These are phyloP conservation scores for Eucalyptus leucophloia DNA, from an alignment of 345 rosid genomes.

Conservation along the genomic window DNA sequence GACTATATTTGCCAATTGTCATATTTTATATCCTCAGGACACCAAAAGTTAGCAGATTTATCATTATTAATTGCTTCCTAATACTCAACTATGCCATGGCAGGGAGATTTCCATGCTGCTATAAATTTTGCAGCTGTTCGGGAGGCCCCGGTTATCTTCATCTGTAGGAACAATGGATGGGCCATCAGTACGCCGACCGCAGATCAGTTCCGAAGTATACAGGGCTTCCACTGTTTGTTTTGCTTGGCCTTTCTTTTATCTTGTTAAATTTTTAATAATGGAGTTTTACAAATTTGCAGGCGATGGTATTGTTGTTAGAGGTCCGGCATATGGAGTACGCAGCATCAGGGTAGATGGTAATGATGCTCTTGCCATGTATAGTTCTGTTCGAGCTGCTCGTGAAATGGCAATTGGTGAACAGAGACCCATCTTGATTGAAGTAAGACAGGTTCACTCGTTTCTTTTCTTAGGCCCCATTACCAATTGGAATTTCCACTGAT, in stretches of 20 bases:
- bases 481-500: no score
- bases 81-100: neutral
- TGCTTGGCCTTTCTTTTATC: neutral
- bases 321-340: conserved; percentile 72
- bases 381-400: conserved; percentile 66
- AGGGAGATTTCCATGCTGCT: conserved; percentile 92
- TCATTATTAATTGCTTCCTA: neutral
- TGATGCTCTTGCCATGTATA: conserved; percentile 82
- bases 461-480: neutral
- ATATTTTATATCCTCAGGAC: neutral
- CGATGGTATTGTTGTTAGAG: conserved; percentile 78
- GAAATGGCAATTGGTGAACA: conserved; percentile 57
- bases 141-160: conserved; percentile 75
- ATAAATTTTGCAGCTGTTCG: conserved; percentile 61
- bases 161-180: conserved; percentile 92
- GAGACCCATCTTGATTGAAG: conserved; percentile 83
- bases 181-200: conserved; percentile 76
- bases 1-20: neutral
- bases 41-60: neutral
- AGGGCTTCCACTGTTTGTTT: neutral
- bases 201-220: conserved; percentile 79
- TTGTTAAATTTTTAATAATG: neutral
- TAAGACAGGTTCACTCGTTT: neutral
- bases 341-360: conserved; percentile 92
- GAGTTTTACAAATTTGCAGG: conserved; percentile 21